Evolutionary conservation across 2,329 filamentous ascomycete genomes (phyloP).

Genomic region (Aaosphaeria pasadenensis): DNA sequence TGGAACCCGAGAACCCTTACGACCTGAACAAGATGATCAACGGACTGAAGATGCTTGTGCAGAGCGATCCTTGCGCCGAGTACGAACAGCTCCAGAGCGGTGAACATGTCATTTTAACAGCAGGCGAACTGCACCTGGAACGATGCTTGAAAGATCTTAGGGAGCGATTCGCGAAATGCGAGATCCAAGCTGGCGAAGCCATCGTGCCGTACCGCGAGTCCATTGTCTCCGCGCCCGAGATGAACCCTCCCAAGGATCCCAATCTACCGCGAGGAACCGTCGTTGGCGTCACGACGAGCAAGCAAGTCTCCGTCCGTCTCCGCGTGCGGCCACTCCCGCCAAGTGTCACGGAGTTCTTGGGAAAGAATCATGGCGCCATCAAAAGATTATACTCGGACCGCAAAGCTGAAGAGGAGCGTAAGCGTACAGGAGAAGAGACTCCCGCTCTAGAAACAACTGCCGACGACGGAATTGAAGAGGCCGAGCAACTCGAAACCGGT

Average conservation of each 20-base stretch:
- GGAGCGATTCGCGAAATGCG: slow-evolving; percentile 89
- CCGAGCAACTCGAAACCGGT: slow-evolving; percentile 55
- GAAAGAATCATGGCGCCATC: slow-evolving; percentile 75
- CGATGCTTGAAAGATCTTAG: slow-evolving; percentile 88
- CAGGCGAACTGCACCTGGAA: slow-evolving; percentile 91
- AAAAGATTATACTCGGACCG: slow-evolving; percentile 75
- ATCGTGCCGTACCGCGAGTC: slow-evolving; percentile 96
- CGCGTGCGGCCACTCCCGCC: slow-evolving; percentile 75
- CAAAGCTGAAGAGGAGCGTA: slow-evolving; percentile 48
- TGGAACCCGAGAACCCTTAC: slow-evolving; percentile 88
- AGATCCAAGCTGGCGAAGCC: slow-evolving; percentile 88
- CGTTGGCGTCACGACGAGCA: slow-evolving; percentile 73
- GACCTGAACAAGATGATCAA: slow-evolving; percentile 94
- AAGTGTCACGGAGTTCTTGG: slow-evolving; percentile 78
- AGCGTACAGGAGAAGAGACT: slow-evolving; percentile 30
- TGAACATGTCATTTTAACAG: slow-evolving; percentile 91
- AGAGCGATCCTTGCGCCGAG: slow-evolving; percentile 92
- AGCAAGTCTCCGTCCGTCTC: slow-evolving; percentile 75
- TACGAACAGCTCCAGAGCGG: slow-evolving; percentile 92
- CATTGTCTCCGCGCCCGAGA: slow-evolving; percentile 82
- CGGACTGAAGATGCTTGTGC: slow-evolving; percentile 81
- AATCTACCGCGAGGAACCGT: slow-evolving; percentile 82
- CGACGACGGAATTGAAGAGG: slow-evolving; percentile 48
- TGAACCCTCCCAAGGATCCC: slow-evolving; percentile 83
- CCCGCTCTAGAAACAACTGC: slow-evolving; percentile 41